A percentile compares a stretch with the other conserved stretches of the same genome.
These are phyloP conservation scores for Colletotrichum echinochloae DNA, from an alignment of 2,329 filamentous ascomycete species.

Conservation along the genomic window DNA sequence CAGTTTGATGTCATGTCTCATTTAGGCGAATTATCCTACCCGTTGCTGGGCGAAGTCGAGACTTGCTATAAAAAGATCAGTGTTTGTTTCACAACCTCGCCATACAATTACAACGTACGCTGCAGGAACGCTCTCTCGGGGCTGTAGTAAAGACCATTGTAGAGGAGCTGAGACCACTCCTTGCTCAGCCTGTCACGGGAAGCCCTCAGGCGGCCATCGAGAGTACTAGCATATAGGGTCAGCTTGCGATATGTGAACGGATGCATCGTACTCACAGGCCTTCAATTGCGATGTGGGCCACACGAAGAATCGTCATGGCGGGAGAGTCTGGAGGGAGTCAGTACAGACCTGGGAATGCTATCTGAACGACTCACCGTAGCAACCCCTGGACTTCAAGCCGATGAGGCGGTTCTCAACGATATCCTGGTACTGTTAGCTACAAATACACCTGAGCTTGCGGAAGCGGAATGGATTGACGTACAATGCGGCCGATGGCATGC, in stretches of 20 bases:
- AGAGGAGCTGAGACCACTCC: conserved; percentile 44
- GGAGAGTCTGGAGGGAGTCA: conserved; percentile 40
- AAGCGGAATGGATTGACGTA: conserved; percentile 47
- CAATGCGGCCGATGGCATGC: conserved; percentile 77
- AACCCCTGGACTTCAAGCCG: conserved; percentile 52
- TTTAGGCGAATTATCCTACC: background rate
- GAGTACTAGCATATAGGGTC: conserved; percentile 46
- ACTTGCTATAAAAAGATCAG: conserved; percentile 24
- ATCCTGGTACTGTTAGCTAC: conserved; percentile 48
- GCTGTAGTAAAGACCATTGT: conserved; percentile 67
- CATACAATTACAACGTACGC: background rate
- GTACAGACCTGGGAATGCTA: background rate
- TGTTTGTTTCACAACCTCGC: fast-evolving
- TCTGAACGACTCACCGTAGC: conserved; percentile 65
- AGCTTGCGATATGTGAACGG: background rate
- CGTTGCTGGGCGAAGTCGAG: conserved; percentile 37
- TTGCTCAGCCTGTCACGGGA: conserved; percentile 66
- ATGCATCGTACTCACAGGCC: conserved; percentile 55
- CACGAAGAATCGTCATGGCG: conserved; percentile 45
- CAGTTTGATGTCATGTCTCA: background rate
- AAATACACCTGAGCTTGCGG: background rate
- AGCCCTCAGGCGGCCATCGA: conserved; percentile 66
- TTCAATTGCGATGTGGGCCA: conserved; percentile 61
- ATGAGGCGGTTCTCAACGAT: conserved; percentile 61
- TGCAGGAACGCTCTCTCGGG: conserved; percentile 48